phyloP scores from a whole-genome alignment of 2,329 filamentous ascomycete genomes.

The Fusarium domesticum region DNA sequence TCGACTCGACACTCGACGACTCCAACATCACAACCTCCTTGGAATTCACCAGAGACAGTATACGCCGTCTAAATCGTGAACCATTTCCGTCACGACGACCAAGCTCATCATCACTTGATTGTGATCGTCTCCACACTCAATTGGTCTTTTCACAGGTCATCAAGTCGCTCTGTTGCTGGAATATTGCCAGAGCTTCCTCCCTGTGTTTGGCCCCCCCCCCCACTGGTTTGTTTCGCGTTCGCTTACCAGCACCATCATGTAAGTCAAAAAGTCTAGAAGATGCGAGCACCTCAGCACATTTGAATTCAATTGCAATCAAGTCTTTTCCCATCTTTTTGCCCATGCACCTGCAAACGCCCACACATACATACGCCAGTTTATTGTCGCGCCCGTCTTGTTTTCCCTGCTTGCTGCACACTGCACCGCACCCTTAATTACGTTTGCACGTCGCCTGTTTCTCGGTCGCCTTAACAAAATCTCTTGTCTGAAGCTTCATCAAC shows the following conservation, averaged over 20 bases:
- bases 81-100: background rate
- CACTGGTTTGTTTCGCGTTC: constrained; percentile 13
- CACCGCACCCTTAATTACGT: no score
- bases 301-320: background rate
- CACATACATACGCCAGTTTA: background rate
- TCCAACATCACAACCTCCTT: constrained; percentile 16
- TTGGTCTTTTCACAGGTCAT: constrained; percentile 17
- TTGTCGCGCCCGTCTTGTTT: background rate
- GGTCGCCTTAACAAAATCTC: background rate
- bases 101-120: constrained; percentile 18
- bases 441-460: no score
- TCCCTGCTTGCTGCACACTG: background rate
- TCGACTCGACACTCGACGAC: constrained; percentile 3
- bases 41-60: no score
- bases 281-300: constrained; percentile 1
- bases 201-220: constrained; percentile 10
- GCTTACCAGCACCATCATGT: constrained; percentile 15
- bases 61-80: no score
- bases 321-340: background rate
- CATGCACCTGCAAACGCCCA: background rate
- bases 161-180: constrained; percentile 37
- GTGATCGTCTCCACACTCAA: constrained; percentile 14
- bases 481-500: background rate
- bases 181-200: constrained; percentile 37
- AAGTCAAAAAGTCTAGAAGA: constrained; percentile 17